phyloP scores from a whole-genome alignment of 495 filamentous ascomycete species.

The Penicillium atrosanguineum region DNA sequence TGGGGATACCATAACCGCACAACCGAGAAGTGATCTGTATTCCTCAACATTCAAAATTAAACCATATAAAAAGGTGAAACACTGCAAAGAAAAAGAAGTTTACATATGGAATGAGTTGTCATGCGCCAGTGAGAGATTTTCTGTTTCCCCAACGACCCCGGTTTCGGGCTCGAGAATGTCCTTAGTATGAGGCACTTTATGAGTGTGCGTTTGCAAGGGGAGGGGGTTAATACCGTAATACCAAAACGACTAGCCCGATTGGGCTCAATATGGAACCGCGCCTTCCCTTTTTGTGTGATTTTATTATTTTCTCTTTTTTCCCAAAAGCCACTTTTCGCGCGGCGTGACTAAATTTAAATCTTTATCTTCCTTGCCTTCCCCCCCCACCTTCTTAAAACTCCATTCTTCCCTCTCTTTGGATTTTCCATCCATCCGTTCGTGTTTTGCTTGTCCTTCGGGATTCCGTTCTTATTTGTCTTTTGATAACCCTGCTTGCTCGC shows the following conservation, averaged over 20 bases:
- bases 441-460: conserved; percentile 20
- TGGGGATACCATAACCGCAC: not conserved
- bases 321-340: not conserved
- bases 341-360: conserved; percentile 36
- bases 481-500: conserved; percentile 19
- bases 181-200: conserved; percentile 21
- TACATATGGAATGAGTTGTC: not conserved
- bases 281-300: conserved; percentile 8
- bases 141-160: conserved; percentile 29
- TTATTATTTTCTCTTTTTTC: conserved; percentile 5
- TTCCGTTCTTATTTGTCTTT: conserved; percentile 6
- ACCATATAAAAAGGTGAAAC: not conserved
- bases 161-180: conserved; percentile 23
- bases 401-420: conserved; percentile 25
- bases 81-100: not conserved
- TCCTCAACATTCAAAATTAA: conserved; percentile 7
- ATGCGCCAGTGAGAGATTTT: conserved; percentile 18
- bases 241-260: conserved; percentile 16
- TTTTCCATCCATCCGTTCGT: conserved; percentile 24
- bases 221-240: not conserved
- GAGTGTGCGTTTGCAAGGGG: not conserved
- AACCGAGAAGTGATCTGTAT: not conserved
- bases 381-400: conserved; percentile 30
- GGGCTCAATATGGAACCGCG: conserved; percentile 15
- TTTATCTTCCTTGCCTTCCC: conserved; percentile 20